phyloP scores from a whole-genome alignment of 257 asterid species.

The Echites panduratus region DNA sequence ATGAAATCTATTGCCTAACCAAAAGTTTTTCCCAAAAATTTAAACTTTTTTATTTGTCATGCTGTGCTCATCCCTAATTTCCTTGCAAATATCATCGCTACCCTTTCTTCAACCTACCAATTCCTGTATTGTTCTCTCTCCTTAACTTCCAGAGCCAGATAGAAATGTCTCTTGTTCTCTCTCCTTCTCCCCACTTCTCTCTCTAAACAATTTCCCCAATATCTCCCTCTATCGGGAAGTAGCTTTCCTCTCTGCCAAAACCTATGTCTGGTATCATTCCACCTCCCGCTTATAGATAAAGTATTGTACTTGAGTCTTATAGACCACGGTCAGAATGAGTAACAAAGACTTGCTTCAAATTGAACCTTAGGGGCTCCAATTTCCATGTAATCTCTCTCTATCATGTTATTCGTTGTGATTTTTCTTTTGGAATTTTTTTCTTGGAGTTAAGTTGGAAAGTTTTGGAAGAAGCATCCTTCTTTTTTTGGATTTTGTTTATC shows the following conservation, averaged over 20 bases:
- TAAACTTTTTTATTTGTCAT: no score
- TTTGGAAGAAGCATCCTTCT: background rate
- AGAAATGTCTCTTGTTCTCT: background rate
- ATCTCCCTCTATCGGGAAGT: conserved; percentile 17
- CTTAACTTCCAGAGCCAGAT: background rate
- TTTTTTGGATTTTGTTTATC: background rate
- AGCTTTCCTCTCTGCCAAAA: conserved; percentile 6
- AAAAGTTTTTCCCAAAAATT: no score
- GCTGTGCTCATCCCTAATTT: no score
- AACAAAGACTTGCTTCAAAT: conserved; percentile 60
- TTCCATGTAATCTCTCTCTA: conserved; percentile 36
- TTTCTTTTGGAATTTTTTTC: background rate
- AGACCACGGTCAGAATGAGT: conserved; percentile 25
- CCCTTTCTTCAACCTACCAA: no score
- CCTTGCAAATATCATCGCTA: no score
- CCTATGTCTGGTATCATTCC: background rate
- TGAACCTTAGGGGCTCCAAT: conserved; percentile 76
- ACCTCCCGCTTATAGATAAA: background rate
- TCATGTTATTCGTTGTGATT: no score
- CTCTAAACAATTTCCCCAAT: background rate
- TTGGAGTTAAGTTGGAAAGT: background rate
- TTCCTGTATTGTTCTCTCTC: no score
- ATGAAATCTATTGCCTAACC: no score
- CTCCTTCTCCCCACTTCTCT: conserved; percentile 5
- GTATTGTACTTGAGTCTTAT: background rate